Evolutionary conservation across 805 yeast species (phyloP), one percentile per base, ranked within the genome.

Genomic region (Peterozyma xylosa): DNA sequence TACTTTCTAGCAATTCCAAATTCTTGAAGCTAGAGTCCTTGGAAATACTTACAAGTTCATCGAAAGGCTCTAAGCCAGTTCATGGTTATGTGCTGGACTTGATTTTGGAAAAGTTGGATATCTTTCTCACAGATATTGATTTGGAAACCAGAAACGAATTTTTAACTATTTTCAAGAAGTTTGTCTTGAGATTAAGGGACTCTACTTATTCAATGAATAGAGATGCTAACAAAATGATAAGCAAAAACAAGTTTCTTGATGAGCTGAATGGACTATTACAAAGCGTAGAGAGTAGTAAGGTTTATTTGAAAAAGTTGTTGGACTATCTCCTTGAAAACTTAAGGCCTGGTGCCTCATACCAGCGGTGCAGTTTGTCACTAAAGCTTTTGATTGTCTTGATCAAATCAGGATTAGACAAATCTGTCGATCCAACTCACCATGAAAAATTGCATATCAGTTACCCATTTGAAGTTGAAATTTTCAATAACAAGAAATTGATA

Each of bases 61-160:
- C 79, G 1, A 81, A 80, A 51, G 74, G 76, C 2, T 76, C 96
- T 0, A 67, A 65, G 41, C 78, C 79, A 0, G 69, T 90, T 2
- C 68, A 76, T 1, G 40, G 62, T 1, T 57, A 57, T 21, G 66
- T 76, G 0, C 74, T 74, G 45, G 64, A 66, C 0, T 52, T 74
- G 1, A 50, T 89, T 0, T 51, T 60, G 34, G 56, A 65, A 0
- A 62, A 71, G 30, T 53, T 82, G 4, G 74, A 73, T 30, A 61
- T 72, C 3, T 70, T 81, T 48, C 71, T 83, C 45, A 67, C 73
- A n/a, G 95, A 86, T 46, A 67, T 74, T 15, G 78, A 82, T 45
- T 69, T 86, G 13, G 90, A 84, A 48, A 68, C 76, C 1, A 68
- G 96, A 54, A 81, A 80, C 49, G 80, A 76, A 38, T 77, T 86